Evolutionary conservation across 306 rosid species (phyloP).

Genomic region (Pyrus pyrifolia): DNA sequence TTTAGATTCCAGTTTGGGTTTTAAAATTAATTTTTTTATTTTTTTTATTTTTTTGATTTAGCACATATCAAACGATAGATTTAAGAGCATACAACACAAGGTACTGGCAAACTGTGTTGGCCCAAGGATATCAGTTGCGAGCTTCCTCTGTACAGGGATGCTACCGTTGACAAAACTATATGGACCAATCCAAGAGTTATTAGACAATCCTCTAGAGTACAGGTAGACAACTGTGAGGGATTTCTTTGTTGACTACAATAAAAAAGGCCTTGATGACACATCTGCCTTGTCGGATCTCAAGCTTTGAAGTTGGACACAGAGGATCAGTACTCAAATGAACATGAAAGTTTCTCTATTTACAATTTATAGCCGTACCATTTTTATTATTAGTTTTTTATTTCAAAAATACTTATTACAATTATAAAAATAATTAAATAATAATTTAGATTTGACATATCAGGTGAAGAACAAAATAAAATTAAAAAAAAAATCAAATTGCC

Average conservation of each 20-base stretch:
- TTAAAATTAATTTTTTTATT: too few species aligned
- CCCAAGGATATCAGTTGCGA: neutral
- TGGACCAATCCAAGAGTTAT: constrained; percentile 2
- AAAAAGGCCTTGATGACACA: neutral
- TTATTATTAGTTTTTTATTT: too few species aligned
- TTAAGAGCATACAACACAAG: constrained; percentile 32
- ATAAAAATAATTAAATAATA: too few species aligned
- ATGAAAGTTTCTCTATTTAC: too few species aligned
- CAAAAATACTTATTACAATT: too few species aligned
- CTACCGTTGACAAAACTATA: neutral
- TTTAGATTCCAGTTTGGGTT: too few species aligned
- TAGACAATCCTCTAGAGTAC: neutral
- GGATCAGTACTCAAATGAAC: too few species aligned
- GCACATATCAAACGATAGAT: constrained; percentile 35
- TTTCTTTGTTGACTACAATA: neutral
- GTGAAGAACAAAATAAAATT: too few species aligned
- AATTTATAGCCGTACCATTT: too few species aligned
- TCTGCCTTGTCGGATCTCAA: neutral
- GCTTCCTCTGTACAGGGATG: neutral
- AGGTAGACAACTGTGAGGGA: neutral
- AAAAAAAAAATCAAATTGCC: too few species aligned
- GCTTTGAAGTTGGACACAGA: neutral
- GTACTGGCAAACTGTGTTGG: constrained; percentile 18
- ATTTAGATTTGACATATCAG: too few species aligned
- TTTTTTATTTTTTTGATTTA: neutral